Percentiles rank a stretch among this genome's conserved stretches.
phyloP scores from a whole-genome alignment of 768 basidiomycete species.

The Calocera cornea region DNA sequence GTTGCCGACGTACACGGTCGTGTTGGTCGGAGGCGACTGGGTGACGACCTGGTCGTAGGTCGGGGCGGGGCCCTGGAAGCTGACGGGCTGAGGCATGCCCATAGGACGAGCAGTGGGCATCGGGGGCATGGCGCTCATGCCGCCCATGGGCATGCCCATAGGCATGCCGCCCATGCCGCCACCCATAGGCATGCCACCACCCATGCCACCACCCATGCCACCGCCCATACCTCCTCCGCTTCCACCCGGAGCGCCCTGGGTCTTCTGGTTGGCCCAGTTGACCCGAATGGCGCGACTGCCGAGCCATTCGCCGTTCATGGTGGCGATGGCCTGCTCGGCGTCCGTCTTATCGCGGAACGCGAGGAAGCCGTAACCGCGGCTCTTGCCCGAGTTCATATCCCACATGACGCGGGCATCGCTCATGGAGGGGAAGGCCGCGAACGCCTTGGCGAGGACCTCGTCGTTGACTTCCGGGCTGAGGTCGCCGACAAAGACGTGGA shows the following conservation, averaged over 20 bases:
- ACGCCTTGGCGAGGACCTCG: conserved; percentile 90
- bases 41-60: conserved; percentile 87
- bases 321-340: conserved; percentile 96
- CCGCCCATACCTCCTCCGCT: no score
- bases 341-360: conserved; percentile 98
- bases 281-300: conserved; percentile 96
- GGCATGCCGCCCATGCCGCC: conserved; percentile 14
- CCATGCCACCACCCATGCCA: conserved; percentile 14
- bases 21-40: conserved; percentile 88
- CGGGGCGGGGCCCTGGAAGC: conserved; percentile 77
- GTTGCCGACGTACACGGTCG: conserved; percentile 97
- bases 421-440: conserved; percentile 90
- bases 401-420: conserved; percentile 99
- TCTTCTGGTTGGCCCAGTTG: conserved; percentile 99
- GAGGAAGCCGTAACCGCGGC: conserved; percentile 93
- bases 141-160: conserved; percentile 14
- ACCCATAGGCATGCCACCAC: conserved; percentile 13
- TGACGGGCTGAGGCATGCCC: conserved; percentile 74
- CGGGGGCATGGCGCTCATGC: conserved; percentile 21
- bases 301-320: conserved; percentile 99
- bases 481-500: conserved; percentile 99
- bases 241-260: conserved; percentile 44
- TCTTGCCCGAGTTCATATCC: conserved; percentile 99
- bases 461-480: conserved; percentile 98
- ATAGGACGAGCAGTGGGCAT: conserved; percentile 26